Base-by-base conservation (phyloP, 176 grass and related monocot genomes). In the Ananas comosus region DNA sequence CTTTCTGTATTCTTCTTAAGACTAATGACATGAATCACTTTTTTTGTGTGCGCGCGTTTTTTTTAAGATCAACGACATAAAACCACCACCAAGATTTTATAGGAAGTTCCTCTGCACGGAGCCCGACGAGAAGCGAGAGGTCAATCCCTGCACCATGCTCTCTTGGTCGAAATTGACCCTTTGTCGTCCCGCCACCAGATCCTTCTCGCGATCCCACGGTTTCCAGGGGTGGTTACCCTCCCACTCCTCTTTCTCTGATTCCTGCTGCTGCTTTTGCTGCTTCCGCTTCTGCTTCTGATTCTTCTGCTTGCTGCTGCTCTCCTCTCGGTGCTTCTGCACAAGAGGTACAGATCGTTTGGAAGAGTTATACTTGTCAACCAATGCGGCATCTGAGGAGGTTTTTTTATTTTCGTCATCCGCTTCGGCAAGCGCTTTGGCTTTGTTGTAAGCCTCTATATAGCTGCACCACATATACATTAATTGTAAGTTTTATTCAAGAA, bases 171-270 rank as follows among this genome's bases (percentile, higher is more conserved):
- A 72, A 76, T 78, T 79, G 7, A 88, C 89, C 13, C 79, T 88
- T 74, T 90, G 86, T 63, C 94, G 71, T 12, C 89, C 94, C 21
- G 86, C 94, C 51, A 78, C 28, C 27, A 97, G 74, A 85, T 97
- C 89, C 70, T 92, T 97, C 70, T 97, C 93, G 13, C 93, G 81
- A 14, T 97, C 93, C 93, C 93, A 97, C 7, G 93, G 93, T 73
- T 97, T 92, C 93, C 93, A 97, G 24, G 93, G 93, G 79, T 92
- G 94, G 51, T 79, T 85, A 72, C 75, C 94, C 56, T 87, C 81
- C 94, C 89, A 97, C 83, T 81, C 93, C 57, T 89, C 81, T 83
- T 85, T 83, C 65, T 81, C 86, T 2, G 23, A 51, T 17, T 63
- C 65, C 10, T 23, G 64, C 33, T 48, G 24, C 59, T 75, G 68